Evolutionary conservation across 2,329 filamentous ascomycete species (phyloP).

Genomic region (Exophiala bonariae): DNA sequence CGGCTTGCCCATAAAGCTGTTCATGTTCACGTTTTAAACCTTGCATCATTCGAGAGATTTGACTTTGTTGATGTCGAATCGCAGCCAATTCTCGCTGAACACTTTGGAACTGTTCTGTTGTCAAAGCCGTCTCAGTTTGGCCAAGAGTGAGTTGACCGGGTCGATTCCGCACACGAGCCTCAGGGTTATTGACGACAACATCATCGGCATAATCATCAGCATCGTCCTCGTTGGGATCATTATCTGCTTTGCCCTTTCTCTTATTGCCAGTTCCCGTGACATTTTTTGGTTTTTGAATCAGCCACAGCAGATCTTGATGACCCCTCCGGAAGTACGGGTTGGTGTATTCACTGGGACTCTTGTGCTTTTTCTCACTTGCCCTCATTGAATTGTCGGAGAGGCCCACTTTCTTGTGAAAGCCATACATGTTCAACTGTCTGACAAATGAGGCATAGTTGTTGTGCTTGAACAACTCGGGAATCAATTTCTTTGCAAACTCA

Average conservation of each 20-base stretch:
- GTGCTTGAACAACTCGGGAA: constrained; percentile 75
- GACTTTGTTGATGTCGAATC: constrained; percentile 80
- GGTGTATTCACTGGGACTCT: constrained; percentile 96
- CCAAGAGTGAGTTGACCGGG: constrained; percentile 43
- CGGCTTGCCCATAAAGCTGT: constrained; percentile 81
- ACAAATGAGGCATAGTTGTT: constrained; percentile 79
- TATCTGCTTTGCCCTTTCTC: constrained; percentile 48
- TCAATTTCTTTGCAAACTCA: constrained; percentile 73
- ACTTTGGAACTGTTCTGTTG: constrained; percentile 71
- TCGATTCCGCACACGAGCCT: constrained; percentile 35
- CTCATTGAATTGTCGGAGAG: constrained; percentile 97
- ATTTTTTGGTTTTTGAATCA: constrained; percentile 93
- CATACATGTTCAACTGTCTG: constrained; percentile 68
- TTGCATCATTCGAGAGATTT: constrained; percentile 80
- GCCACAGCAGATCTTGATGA: constrained; percentile 87
- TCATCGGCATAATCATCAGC: constrained; percentile 57
- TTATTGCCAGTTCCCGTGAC: constrained; percentile 56
- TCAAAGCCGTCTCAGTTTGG: constrained; percentile 43
- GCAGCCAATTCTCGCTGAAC: constrained; percentile 79
- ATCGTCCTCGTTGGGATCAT: constrained; percentile 68
- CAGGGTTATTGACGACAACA: constrained; percentile 30
- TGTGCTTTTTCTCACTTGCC: constrained; percentile 93
- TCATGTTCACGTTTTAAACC: constrained; percentile 83
- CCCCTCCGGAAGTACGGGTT: constrained; percentile 95
- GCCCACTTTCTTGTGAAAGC: constrained; percentile 71